Conservation (phyloP, 176 grass and related monocot species). For the Rhynchospora breviuscula region DNA sequence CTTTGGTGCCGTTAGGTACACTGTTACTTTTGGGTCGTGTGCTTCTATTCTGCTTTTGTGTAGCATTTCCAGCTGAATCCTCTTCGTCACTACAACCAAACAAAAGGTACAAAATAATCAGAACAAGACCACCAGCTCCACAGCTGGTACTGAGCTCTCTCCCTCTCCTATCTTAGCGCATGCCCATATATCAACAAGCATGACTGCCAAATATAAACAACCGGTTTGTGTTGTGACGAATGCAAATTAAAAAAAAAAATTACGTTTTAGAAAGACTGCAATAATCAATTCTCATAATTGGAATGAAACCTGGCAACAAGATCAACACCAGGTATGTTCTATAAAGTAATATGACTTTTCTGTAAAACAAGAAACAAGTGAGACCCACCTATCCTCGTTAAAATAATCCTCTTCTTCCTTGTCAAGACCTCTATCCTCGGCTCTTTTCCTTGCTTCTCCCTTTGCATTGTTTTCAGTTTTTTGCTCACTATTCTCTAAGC, state of each 20-base stretch:
- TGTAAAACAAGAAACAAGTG: not conserved
- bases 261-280: not conserved
- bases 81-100: conserved; percentile 51
- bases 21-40: conserved; percentile 28
- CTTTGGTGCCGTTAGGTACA: conserved; percentile 66
- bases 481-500: conserved; percentile 33
- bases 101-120: conserved; percentile 12
- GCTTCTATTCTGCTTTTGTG: conserved; percentile 31
- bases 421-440: conserved; percentile 49
- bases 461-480: conserved; percentile 30
- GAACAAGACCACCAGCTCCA: not conserved
- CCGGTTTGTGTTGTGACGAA: not conserved
- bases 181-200: not conserved
- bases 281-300: not conserved
- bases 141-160: not conserved
- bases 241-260: not conserved
- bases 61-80: conserved; percentile 37
- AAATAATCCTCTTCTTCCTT: conserved; percentile 80
- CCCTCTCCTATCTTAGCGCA: not conserved
- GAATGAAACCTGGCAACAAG: not conserved
- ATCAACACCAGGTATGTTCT: not conserved
- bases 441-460: conserved; percentile 45
- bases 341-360: not conserved
- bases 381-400: conserved; percentile 57
- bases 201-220: not conserved